A percentile compares a stretch with the other conserved stretches of the same genome.
Conservation (phyloP, 2,329 filamentous ascomycete genomes). For the Botrytis squamosa region DNA sequence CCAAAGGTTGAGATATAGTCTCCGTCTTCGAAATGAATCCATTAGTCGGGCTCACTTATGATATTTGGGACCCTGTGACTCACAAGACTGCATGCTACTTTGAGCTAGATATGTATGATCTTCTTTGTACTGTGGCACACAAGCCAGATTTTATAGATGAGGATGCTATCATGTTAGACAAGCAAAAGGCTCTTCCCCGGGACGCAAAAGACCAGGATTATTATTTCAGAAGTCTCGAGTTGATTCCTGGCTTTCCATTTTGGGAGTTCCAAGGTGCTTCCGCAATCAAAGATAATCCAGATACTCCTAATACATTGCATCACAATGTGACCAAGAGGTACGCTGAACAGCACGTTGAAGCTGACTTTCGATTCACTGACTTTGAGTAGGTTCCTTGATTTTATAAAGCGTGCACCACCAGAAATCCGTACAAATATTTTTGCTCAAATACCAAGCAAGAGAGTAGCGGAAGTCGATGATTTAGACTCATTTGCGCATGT, state of each 20-base stretch:
- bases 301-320: neutral
- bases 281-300: neutral
- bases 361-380: neutral
- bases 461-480: neutral
- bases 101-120: neutral
- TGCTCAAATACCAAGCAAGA: neutral
- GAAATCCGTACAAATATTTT: neutral
- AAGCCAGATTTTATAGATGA: neutral
- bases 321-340: neutral
- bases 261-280: neutral
- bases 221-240: neutral
- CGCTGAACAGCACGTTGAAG: neutral
- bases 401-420: neutral
- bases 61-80: neutral
- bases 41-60: neutral
- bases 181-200: neutral
- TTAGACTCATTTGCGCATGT: neutral
- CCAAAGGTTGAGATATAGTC: neutral
- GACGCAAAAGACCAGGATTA: neutral
- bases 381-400: neutral
- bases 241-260: constrained; percentile 1
- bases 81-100: neutral
- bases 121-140: neutral
- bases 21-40: neutral
- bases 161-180: neutral